A percentile compares a stretch with the other conserved stretches of the same genome.
Evolutionary conservation across 164 flowering plant genomes (phyloP).

Genomic region (Pachysandra terminalis): DNA sequence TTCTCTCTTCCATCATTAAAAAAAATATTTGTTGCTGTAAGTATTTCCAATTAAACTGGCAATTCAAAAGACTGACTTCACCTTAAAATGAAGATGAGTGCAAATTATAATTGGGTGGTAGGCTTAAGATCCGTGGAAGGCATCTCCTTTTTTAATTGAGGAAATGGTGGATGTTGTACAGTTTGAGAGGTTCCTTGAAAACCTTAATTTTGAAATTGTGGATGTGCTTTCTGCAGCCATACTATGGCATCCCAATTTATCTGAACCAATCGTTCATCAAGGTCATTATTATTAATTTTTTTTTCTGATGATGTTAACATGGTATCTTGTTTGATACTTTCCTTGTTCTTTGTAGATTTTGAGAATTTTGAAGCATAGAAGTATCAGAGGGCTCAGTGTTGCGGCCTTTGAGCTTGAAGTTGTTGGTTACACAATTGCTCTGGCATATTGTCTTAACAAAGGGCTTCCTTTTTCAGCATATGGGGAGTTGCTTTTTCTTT

Average conservation of each 20-base stretch:
- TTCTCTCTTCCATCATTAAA: too few relatives aligned
- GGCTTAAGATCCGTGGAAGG: neutral
- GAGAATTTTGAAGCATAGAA: slow-evolving; percentile 71
- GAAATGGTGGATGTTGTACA: neutral
- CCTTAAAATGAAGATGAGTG: neutral
- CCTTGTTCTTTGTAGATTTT: slow-evolving; percentile 49
- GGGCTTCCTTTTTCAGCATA: slow-evolving; percentile 94
- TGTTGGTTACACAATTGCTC: slow-evolving; percentile 84
- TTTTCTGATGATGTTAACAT: neutral
- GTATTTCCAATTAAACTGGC: neutral
- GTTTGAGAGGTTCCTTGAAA: neutral
- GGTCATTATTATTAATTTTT: neutral
- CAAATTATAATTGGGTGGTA: neutral
- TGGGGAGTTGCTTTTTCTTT: slow-evolving; percentile 81
- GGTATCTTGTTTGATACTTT: neutral
- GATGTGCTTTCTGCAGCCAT: too few relatives aligned
- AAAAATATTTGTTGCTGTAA: too few relatives aligned
- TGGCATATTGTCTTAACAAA: slow-evolving; percentile 90
- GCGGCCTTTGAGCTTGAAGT: slow-evolving; percentile 91
- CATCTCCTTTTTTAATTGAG: neutral
- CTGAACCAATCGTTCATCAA: neutral
- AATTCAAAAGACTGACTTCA: neutral
- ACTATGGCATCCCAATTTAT: neutral
- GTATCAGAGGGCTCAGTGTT: slow-evolving; percentile 87
- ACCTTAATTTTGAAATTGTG: too few relatives aligned